These are phyloP conservation scores for Dalbergia oliveri DNA, from an alignment of 306 rosid species.

Conservation along the genomic window DNA sequence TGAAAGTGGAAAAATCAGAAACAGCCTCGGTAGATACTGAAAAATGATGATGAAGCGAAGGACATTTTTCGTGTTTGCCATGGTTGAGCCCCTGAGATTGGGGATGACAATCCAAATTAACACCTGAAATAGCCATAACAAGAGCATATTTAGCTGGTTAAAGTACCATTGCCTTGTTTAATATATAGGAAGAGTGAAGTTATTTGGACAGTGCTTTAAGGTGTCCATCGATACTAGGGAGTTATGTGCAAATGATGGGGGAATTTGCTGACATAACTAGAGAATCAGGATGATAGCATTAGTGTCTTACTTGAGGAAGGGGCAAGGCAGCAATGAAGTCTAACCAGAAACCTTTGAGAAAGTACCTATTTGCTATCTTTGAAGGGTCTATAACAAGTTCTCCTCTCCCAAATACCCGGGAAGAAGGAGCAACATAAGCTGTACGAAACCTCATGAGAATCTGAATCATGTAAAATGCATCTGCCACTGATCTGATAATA, in stretches of 20 bases:
- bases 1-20: slow-evolving; percentile 81
- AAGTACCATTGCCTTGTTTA: neutral
- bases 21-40: slow-evolving; percentile 83
- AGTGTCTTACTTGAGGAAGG: slow-evolving; percentile 54
- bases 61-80: slow-evolving; percentile 74
- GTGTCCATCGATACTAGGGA: no score
- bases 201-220: no score
- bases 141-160: neutral
- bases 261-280: no score
- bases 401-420: slow-evolving; percentile 61
- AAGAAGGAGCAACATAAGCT: slow-evolving; percentile 60
- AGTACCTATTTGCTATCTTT: slow-evolving; percentile 51
- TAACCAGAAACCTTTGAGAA: slow-evolving; percentile 49
- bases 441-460: slow-evolving; percentile 50
- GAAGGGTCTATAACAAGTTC: slow-evolving; percentile 55
- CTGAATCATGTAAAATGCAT: slow-evolving; percentile 53
- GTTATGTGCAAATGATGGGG: no score
- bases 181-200: neutral
- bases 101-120: slow-evolving; percentile 83
- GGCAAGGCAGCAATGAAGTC: slow-evolving; percentile 57
- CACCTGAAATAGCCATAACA: slow-evolving; percentile 58
- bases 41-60: slow-evolving; percentile 74
- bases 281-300: no score
- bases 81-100: slow-evolving; percentile 73
- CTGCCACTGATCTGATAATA: slow-evolving; percentile 47